Evolutionary conservation across 2,329 filamentous ascomycete species (phyloP), one percentile per base, ranked within the genome.

Genomic region (Sclerotinia minor): DNA sequence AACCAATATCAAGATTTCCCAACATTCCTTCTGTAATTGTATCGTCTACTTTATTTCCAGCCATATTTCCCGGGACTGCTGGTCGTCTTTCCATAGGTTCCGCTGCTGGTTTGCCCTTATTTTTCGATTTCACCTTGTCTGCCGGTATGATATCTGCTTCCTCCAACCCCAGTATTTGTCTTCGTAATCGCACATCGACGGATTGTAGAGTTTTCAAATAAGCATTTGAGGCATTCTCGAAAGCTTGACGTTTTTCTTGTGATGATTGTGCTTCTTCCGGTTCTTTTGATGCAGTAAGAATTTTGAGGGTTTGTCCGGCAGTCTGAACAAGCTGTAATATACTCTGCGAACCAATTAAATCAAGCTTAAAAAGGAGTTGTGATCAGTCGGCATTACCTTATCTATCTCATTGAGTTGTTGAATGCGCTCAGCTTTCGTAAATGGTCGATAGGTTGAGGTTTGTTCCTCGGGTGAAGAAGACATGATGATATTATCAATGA

Each of bases 351-450:
- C 26, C 26, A 41, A 38, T 59, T 65, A 69, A 67, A 63, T 5
- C n/a, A 17, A 29, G 57, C 24, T 21, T 24, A 8, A 47, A 11
- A n/a, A n/a, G 21, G n/a, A 29, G 5, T 58, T 13, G 24, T 15
- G 49, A 9, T 15, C 5, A 45, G 13, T 15, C 55, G 9, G 6
- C n/a, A 68, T 50, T 76, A 89, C 87, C 75, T 86, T 85, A 79
- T 96, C 92, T 73, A 96, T 91, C 53, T 89, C 87, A 73, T 89
- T 90, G 67, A 96, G 85, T 75, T 96, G 92, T 68, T 89, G 83
- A 71, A 96, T 92, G 71, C 91, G 91, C 77, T 96, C 90, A 52
- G 89, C 85, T 45, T 90, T 85, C 13, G 87, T 90, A 72, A 94
- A 90, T n/a, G 73, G 75, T 53, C 76, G 71, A 64, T 77, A 72